Base-by-base conservation (phyloP, 805 yeast genomes). In the Wickerhamomyces mucosus region DNA sequence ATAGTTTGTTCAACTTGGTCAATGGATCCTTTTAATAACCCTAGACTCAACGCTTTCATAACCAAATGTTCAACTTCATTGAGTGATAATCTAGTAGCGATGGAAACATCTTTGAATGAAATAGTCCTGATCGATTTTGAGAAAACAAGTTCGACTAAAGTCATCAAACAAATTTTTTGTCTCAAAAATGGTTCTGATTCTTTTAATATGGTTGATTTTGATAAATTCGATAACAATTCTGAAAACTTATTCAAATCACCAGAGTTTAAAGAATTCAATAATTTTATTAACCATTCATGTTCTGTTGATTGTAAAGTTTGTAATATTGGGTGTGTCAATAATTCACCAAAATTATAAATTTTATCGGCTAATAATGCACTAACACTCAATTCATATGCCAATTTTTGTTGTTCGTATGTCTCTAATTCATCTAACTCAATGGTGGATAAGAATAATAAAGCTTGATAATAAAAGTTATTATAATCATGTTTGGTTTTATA, bases 321-420 rank as follows among this genome's bases (percentile, higher is more conserved):
- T 55, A 86, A 69, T 28, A 89, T 75, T 27, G 92, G 95, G 57
- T 89, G 97, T 54, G 86, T 75, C 38, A 92, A 69, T 40, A 92
- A 70, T 59, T 92, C 98, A 31, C 97, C 97, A 57, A 92, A 92
- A 61, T 89, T 92, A 65, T 85, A 92, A 45, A 89, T 83, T 48
- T 73, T 77, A 51, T 86, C 95, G 29, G 96, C 97, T 45, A 89
- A 66, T 37, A 92, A 62, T 0, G 96, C 97, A 20, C 95, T 77
- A 28, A 85, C 66, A 37, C 89, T 70, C 43, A 89, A 70, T 43
- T 89, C 94, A 47, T 76, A 75, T 2, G 84, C 82, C 31, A 77
- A 55, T 34, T 61, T 62, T 43, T 66, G 68, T 43, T 59, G 64
- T 29, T 62, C 67, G 21, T 50, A 42, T 10, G 37, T 25, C 9